Evolutionary conservation across 2,329 filamentous ascomycete genomes (phyloP), one percentile per base, ranked within the genome.

Genomic region (Alternaria sp.): DNA sequence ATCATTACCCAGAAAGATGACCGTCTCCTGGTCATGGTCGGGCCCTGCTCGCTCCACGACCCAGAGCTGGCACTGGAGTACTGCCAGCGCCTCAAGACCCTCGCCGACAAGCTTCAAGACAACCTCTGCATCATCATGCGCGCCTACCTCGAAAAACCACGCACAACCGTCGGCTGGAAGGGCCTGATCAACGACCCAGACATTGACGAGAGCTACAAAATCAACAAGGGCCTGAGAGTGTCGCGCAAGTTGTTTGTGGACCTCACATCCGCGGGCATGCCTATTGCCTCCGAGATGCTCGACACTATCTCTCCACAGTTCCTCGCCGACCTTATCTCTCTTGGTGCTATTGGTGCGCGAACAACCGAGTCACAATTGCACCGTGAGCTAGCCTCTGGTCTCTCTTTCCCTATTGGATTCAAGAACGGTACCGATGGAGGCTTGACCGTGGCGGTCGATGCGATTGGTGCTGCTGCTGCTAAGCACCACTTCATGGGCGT

Each of bases 221-320:
- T 99, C 86, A 99, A 99, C 89, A 98, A 98, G 87, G 96, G 96
- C 57, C 87, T 99, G 60, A 89, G 93, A 28, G 89, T 97, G 61
- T 95, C 92, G n/a, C 88, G 96, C 73, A 91, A 97, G 83, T 87
- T 99, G 78, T 99, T 97, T 85, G 89, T 91, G 73, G 94, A 98
- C 77, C 86, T 99, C 65, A 99, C 95, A 36, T 85, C 85, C 66
- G 85, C 86, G 68, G 96, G 96, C 72, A 93, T 99, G 88, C 96
- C 96, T 62, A 96, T 99, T 80, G 96, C 96, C 61, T 93, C 89
- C 68, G 96, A 99, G 85, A 98, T 99, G 96, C 88, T 99, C 62
- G 96, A 99, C 81, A 99, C 96, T 69, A 98, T 99, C 82, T 97
- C 93, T 5, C 96, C 96, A 6, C 96, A 99, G 86, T 99, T 96